These are phyloP conservation scores for Leccinum boreale DNA, from an alignment of 768 basidiomycete genomes.

Conservation along the genomic window DNA sequence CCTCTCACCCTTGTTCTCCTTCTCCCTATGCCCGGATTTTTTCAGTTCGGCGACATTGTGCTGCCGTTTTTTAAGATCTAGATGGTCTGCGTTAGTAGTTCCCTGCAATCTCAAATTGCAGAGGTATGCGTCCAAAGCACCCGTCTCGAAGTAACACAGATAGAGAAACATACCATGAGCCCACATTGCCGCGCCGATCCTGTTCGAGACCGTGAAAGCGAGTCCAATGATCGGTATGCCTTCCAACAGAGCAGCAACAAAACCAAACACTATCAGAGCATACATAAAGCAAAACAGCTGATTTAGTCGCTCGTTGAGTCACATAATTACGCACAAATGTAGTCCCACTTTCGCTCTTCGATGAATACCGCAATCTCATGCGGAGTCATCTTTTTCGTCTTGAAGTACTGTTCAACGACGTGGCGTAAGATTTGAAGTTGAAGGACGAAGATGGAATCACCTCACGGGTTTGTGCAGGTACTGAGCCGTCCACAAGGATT, in stretches of 20 bases:
- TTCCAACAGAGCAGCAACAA: conserved; percentile 78
- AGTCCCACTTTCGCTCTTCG: conserved; percentile 90
- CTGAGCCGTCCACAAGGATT: conserved; percentile 63
- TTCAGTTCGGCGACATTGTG: conserved; percentile 41
- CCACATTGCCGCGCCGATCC: conserved; percentile 95
- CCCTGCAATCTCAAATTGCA: not conserved
- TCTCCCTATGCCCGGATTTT: not conserved
- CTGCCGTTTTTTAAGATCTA: conserved; percentile 63
- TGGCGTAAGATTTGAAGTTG: not conserved
- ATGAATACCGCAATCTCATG: conserved; percentile 71
- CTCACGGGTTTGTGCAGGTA: conserved; percentile 67
- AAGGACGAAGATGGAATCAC: not conserved
- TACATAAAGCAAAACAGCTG: not conserved
- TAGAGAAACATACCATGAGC: conserved; percentile 58
- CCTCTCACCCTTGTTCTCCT: not conserved
- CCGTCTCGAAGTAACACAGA: not conserved
- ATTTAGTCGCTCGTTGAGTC: not conserved
- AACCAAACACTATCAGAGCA: conserved; percentile 69
- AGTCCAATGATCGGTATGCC: conserved; percentile 78
- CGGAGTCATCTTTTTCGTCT: conserved; percentile 76
- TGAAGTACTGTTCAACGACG: conserved; percentile 60
- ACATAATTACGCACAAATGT: conserved; percentile 50
- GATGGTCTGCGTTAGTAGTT: not conserved
- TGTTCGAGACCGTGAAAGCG: conserved; percentile 80
- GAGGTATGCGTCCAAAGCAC: not conserved